phyloP scores from a whole-genome alignment of 257 asterid species.

The Avicennia marina region DNA sequence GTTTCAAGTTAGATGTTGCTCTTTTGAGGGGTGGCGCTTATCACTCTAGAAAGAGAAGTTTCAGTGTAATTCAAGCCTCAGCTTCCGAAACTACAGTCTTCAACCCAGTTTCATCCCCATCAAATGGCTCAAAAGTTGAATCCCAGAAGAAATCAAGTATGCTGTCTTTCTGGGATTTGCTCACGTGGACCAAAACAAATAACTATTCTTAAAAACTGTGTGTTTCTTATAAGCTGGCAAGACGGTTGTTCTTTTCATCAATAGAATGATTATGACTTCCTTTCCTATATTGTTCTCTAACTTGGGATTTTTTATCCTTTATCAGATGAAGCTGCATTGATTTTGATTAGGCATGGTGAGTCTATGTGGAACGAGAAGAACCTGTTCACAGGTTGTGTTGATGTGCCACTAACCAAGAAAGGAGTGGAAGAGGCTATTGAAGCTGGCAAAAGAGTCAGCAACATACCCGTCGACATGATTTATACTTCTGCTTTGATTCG shows the following conservation, averaged over 20 bases:
- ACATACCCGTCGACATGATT: slow-evolving; percentile 88
- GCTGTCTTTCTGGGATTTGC: neutral
- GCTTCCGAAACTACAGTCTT: slow-evolving; percentile 44
- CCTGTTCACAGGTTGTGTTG: slow-evolving; percentile 97
- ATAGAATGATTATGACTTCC: no score
- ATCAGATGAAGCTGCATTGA: slow-evolving; percentile 86
- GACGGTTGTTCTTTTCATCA: neutral
- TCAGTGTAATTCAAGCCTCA: slow-evolving; percentile 46
- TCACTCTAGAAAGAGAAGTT: slow-evolving; percentile 42
- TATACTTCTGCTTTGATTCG: slow-evolving; percentile 90
- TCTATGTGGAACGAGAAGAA: slow-evolving; percentile 99
- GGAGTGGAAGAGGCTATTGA: slow-evolving; percentile 97
- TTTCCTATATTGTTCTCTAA: no score
- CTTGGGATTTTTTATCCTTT: neutral
- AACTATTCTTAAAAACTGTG: no score
- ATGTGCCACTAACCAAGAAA: slow-evolving; percentile 85
- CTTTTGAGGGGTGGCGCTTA: slow-evolving; percentile 29
- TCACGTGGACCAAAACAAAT: no score
- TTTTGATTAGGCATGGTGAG: slow-evolving; percentile 94
- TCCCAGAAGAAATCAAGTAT: slow-evolving; percentile 78
- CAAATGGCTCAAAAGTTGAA: slow-evolving; percentile 40
- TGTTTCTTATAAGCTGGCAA: slow-evolving; percentile 2
- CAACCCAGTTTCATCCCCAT: slow-evolving; percentile 50
- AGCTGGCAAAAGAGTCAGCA: slow-evolving; percentile 96
- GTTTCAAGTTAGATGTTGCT: slow-evolving; percentile 40